Evolutionary conservation across 371 early-diverging fungal species (phyloP).

Genomic region (Mucor sp.): DNA sequence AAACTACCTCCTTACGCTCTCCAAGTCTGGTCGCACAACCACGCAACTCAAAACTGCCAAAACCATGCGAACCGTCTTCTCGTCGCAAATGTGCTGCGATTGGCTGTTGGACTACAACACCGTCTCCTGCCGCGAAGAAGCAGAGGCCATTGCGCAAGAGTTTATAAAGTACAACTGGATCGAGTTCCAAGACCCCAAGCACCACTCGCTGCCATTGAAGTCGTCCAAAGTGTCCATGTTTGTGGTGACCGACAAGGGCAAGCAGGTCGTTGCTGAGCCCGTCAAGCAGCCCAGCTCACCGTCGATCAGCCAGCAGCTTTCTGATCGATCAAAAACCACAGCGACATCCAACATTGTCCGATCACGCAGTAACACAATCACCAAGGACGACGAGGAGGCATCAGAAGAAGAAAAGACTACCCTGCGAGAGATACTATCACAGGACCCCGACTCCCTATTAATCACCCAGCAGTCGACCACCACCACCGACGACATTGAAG

Average conservation of each 20-base stretch:
- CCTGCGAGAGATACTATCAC: slow-evolving; percentile 19
- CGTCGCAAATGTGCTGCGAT: slow-evolving; percentile 51
- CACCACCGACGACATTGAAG: slow-evolving; percentile 7
- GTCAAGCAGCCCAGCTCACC: slow-evolving; percentile 13
- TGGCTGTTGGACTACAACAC: slow-evolving; percentile 67
- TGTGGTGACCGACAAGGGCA: slow-evolving; percentile 31
- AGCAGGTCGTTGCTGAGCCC: slow-evolving; percentile 20
- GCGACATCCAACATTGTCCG: neutral
- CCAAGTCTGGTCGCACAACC: slow-evolving; percentile 22
- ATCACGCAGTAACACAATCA: slow-evolving; percentile 10
- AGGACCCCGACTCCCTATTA: slow-evolving; percentile 20
- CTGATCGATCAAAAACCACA: slow-evolving; percentile 1
- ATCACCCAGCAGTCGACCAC: slow-evolving; percentile 9
- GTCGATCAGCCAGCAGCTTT: slow-evolving; percentile 10
- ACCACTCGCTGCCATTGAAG: slow-evolving; percentile 13
- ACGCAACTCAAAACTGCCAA: slow-evolving; percentile 18
- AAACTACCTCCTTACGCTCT: slow-evolving; percentile 42
- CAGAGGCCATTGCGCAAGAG: slow-evolving; percentile 50
- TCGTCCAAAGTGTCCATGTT: slow-evolving; percentile 25
- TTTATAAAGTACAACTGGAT: slow-evolving; percentile 64
- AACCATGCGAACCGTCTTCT: slow-evolving; percentile 44
- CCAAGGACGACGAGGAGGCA: slow-evolving; percentile 1
- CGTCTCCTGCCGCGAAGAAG: slow-evolving; percentile 66
- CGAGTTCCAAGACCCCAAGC: slow-evolving; percentile 39
- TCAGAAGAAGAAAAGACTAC: slow-evolving; percentile 19